Conservation (phyloP, 1,284 basidiomycete genomes). For the Vanrija humicola region DNA sequence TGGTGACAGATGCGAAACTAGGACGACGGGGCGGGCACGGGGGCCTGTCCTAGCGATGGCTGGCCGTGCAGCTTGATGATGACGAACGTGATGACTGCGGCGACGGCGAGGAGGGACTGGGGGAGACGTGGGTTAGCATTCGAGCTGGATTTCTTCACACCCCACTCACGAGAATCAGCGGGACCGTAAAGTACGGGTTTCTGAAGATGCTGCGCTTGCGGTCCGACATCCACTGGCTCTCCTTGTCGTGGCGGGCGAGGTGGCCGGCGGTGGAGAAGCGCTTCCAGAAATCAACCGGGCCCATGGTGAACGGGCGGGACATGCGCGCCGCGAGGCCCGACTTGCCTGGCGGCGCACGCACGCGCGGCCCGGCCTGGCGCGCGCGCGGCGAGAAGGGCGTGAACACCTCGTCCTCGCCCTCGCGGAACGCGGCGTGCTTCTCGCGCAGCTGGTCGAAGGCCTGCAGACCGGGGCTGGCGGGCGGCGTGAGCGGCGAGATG, state of each 20-base stretch:
- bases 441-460: slow-evolving; percentile 34
- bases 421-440: slow-evolving; percentile 42
- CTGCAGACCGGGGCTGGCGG: slow-evolving; percentile 7
- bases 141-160: too few species aligned
- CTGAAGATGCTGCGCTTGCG: slow-evolving; percentile 8
- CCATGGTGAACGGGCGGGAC: slow-evolving; percentile 16
- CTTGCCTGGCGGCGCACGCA: not conserved
- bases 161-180: slow-evolving; percentile 10
- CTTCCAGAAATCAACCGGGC: slow-evolving; percentile 43
- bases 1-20: too few species aligned
- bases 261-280: slow-evolving; percentile 21
- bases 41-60: not conserved
- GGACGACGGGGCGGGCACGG: too few species aligned
- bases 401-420: slow-evolving; percentile 39
- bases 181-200: slow-evolving; percentile 17
- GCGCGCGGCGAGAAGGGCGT: slow-evolving; percentile 29
- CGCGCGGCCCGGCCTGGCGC: slow-evolving; percentile 11
- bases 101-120: slow-evolving; percentile 8
- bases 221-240: slow-evolving; percentile 7
- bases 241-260: not conserved
- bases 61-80: slow-evolving; percentile 4
- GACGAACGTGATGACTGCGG: slow-evolving; percentile 5
- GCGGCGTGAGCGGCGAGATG: slow-evolving; percentile 14
- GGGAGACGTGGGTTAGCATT: not conserved
- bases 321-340: slow-evolving; percentile 8